phyloP scores from a whole-genome alignment of 768 basidiomycete genomes.

The Auricularia sp. region DNA sequence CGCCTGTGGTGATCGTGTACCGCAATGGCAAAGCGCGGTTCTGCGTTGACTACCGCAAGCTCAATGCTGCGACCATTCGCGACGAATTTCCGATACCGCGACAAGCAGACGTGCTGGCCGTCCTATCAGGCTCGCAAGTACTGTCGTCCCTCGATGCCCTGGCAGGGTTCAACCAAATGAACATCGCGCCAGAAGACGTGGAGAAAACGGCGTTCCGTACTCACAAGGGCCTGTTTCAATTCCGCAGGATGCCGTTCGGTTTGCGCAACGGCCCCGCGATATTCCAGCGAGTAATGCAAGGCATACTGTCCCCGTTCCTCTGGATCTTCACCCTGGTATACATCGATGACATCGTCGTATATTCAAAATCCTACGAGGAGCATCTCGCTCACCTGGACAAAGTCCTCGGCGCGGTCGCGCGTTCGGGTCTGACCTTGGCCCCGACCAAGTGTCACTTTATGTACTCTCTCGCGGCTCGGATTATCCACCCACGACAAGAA shows the following conservation, averaged over 20 bases:
- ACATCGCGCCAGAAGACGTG: conserved; percentile 18
- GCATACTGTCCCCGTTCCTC: conserved; percentile 13
- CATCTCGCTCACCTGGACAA: conserved; percentile 15
- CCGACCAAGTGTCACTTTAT: conserved; percentile 16
- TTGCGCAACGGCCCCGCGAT: conserved; percentile 13
- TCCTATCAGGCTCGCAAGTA: conserved; percentile 20
- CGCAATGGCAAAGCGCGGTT: conserved; percentile 27
- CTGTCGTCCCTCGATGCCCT: conserved; percentile 27
- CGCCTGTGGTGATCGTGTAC: conserved; percentile 25
- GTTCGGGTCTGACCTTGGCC: conserved; percentile 9
- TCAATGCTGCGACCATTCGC: conserved; percentile 16
- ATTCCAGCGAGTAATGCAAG: conserved; percentile 24
- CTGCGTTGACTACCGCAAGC: conserved; percentile 24
- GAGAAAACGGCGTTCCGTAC: conserved; percentile 29
- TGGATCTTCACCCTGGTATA: conserved; percentile 5
- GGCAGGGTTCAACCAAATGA: conserved; percentile 31
- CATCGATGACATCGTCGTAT: conserved; percentile 14
- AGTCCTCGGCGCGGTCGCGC: conserved; percentile 9
- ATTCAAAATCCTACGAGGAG: conserved; percentile 14
- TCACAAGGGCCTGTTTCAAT: conserved; percentile 31
- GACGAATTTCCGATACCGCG: conserved; percentile 22
- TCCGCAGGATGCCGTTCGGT: conserved; percentile 32
- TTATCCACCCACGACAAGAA: conserved; percentile 29
- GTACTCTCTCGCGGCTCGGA: conserved; percentile 21
- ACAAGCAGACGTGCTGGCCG: conserved; percentile 19